phyloP scores from a whole-genome alignment of 1,284 basidiomycete species.

The Ustilago loliicola region DNA sequence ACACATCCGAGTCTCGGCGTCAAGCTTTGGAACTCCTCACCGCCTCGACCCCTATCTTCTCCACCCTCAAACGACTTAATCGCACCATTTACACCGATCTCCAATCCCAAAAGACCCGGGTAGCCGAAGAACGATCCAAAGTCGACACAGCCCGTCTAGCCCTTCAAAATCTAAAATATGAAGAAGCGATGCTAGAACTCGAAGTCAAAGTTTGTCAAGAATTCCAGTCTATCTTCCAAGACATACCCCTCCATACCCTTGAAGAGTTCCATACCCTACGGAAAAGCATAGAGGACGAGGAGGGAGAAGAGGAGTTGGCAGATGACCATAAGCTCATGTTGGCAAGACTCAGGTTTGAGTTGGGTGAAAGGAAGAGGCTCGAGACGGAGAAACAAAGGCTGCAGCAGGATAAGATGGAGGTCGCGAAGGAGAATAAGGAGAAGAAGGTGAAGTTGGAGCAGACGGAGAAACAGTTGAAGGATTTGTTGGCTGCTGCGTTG shows the following conservation, averaged over 20 bases:
- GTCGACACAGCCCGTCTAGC: slow-evolving; percentile 41
- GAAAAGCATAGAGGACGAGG: not conserved
- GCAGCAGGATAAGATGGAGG: slow-evolving; percentile 37
- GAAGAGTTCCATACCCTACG: slow-evolving; percentile 28
- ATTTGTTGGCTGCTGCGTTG: slow-evolving; percentile 22
- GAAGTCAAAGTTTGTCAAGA: slow-evolving; percentile 47
- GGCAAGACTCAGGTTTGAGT: slow-evolving; percentile 37
- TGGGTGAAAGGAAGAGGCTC: slow-evolving; percentile 40
- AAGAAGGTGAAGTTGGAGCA: slow-evolving; percentile 47
- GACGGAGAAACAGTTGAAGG: slow-evolving; percentile 37
- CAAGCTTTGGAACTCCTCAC: slow-evolving; percentile 27
- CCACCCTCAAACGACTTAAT: slow-evolving; percentile 36
- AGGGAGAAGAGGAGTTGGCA: slow-evolving; percentile 8
- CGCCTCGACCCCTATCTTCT: slow-evolving; percentile 29
- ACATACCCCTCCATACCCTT: slow-evolving; percentile 36
- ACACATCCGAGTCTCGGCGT: not conserved
- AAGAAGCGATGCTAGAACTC: slow-evolving; percentile 48
- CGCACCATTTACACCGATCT: slow-evolving; percentile 34
- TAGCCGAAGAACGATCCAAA: slow-evolving; percentile 36
- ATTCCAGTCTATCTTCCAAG: slow-evolving; percentile 52
- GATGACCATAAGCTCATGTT: slow-evolving; percentile 48
- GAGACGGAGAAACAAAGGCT: slow-evolving; percentile 37
- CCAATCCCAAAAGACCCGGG: slow-evolving; percentile 25
- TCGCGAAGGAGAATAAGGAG: slow-evolving; percentile 44
- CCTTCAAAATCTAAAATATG: slow-evolving; percentile 50